Conservation (phyloP, 2,329 filamentous ascomycete genomes). For the Paecilomyces dactylethromorphus region DNA sequence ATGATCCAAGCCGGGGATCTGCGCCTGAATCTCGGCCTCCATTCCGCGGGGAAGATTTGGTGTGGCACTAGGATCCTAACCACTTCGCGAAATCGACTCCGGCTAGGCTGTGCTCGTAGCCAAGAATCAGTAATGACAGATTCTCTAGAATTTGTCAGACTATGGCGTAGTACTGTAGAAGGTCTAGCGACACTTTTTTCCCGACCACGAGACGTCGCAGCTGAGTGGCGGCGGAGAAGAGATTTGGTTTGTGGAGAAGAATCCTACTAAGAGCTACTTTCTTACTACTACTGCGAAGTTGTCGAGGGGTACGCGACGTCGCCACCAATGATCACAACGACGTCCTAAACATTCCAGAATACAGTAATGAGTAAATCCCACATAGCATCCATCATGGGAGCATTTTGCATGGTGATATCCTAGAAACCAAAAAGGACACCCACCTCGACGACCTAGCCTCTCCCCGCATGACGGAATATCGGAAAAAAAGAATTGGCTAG, state of each 20-base stretch:
- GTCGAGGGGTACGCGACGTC: background rate
- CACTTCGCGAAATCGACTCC: background rate
- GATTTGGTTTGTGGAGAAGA: background rate
- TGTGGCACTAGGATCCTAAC: background rate
- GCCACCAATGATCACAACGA: background rate
- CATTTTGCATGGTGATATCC: background rate
- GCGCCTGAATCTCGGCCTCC: conserved; percentile 80
- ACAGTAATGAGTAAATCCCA: background rate
- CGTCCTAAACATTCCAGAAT: background rate
- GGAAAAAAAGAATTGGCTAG: background rate
- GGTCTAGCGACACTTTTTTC: background rate
- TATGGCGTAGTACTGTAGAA: background rate
- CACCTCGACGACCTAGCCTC: background rate
- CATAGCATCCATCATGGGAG: background rate
- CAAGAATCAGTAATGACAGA: background rate
- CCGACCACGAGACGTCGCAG: background rate
- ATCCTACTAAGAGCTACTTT: background rate
- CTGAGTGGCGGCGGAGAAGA: background rate
- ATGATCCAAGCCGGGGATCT: conserved; percentile 81
- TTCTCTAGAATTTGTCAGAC: background rate
- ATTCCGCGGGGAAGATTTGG: conserved; percentile 42
- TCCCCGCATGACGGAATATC: background rate
- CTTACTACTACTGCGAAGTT: background rate
- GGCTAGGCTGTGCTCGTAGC: background rate
- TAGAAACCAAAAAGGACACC: background rate